These are phyloP conservation scores for Kazachstania psychrophila DNA, from an alignment of 805 yeast species.

Conservation along the genomic window DNA sequence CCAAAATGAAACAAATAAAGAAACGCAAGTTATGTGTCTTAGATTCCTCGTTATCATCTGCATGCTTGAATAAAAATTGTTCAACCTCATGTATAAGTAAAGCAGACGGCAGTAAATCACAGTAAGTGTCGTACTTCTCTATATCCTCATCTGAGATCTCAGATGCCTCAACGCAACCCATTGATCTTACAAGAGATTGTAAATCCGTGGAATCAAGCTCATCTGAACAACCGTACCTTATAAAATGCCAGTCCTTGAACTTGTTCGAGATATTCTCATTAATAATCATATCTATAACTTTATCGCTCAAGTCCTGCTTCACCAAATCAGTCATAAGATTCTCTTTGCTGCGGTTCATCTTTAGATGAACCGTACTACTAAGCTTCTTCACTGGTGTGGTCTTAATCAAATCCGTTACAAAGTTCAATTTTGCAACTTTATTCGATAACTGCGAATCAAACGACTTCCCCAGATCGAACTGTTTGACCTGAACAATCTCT, in stretches of 20 bases:
- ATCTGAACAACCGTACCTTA: slow-evolving; percentile 8
- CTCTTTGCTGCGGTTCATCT: neutral
- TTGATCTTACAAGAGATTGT: slow-evolving; percentile 7
- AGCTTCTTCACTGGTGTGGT: slow-evolving; percentile 1
- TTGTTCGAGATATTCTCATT: slow-evolving; percentile 16
- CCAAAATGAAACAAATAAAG: slow-evolving; percentile 21
- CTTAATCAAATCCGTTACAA: neutral
- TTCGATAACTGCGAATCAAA: slow-evolving; percentile 13
- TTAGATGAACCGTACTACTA: neutral
- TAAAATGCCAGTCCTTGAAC: slow-evolving; percentile 25
- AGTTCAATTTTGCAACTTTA: slow-evolving; percentile 1
- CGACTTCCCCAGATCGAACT: slow-evolving; percentile 16
- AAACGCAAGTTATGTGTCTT: too few relatives aligned
- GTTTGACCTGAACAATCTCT: slow-evolving; percentile 7
- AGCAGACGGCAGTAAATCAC: too few relatives aligned
- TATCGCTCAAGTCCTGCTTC: slow-evolving; percentile 5
- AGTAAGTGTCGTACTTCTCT: slow-evolving; percentile 12
- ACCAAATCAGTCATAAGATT: slow-evolving; percentile 1
- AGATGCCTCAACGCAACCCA: slow-evolving; percentile 11
- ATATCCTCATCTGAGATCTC: slow-evolving; percentile 1
- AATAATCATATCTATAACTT: slow-evolving; percentile 13
- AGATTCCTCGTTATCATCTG: too few relatives aligned
- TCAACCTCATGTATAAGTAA: too few relatives aligned
- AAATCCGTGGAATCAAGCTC: neutral
- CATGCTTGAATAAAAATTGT: too few relatives aligned